Evolutionary conservation across 495 filamentous ascomycete species (phyloP).

Genomic region (Trichocladium uniseriatum): DNA sequence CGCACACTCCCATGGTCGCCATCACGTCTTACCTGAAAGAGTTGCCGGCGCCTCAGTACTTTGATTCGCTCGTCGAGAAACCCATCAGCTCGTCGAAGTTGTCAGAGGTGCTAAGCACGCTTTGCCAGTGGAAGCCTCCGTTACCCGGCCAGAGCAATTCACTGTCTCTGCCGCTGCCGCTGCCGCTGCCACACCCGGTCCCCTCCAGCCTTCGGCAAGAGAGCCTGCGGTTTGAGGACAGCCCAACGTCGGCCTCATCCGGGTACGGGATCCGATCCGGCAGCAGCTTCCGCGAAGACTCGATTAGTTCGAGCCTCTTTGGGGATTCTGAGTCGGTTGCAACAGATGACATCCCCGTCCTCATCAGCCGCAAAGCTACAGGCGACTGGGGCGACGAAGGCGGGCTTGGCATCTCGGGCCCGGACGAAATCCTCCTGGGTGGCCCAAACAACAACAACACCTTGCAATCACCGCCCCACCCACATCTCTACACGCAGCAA

Average conservation of each 20-base stretch:
- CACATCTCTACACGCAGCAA: slow-evolving; percentile 50
- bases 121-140: slow-evolving; percentile 89
- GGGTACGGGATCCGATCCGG: slow-evolving; percentile 58
- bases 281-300: slow-evolving; percentile 73
- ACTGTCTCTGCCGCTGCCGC: slow-evolving; percentile 29
- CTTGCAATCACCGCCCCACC: slow-evolving; percentile 28
- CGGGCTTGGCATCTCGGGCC: slow-evolving; percentile 60
- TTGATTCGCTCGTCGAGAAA: slow-evolving; percentile 90
- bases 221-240: slow-evolving; percentile 57
- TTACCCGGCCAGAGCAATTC: slow-evolving; percentile 38
- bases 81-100: slow-evolving; percentile 84
- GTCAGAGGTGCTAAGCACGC: slow-evolving; percentile 69
- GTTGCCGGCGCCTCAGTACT: slow-evolving; percentile 85
- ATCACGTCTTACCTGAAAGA: slow-evolving; percentile 98
- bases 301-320: slow-evolving; percentile 75
- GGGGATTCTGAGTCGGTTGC: slow-evolving; percentile 73
- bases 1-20: slow-evolving; percentile 89
- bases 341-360: slow-evolving; percentile 69
- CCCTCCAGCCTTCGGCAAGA: slow-evolving; percentile 56
- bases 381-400: slow-evolving; percentile 60
- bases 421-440: slow-evolving; percentile 32
- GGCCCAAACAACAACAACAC: slow-evolving; percentile 15
- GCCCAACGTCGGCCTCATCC: slow-evolving; percentile 75
- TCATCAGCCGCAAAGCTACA: slow-evolving; percentile 57
- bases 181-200: slow-evolving; percentile 43